Percentiles rank a stretch among this genome's conserved stretches.
Conservation (phyloP, 2,329 filamentous ascomycete genomes). For the Aspergillus ruber region DNA sequence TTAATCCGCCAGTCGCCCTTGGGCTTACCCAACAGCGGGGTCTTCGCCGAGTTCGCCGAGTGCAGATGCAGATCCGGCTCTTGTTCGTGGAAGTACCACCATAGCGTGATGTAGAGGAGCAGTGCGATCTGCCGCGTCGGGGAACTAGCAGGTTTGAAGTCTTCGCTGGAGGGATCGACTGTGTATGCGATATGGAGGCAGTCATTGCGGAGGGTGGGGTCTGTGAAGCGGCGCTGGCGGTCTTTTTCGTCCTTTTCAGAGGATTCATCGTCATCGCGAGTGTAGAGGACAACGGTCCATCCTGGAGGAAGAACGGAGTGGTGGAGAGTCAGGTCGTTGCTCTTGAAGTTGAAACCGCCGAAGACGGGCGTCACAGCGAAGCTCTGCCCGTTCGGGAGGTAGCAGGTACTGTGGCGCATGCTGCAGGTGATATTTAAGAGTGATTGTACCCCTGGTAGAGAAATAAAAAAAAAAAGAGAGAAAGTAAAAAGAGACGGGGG, state of each 20-base stretch:
- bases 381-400: slow-evolving; percentile 81
- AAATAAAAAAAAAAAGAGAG: not conserved
- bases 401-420: slow-evolving; percentile 31
- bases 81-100: slow-evolving; percentile 94
- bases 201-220: slow-evolving; percentile 71
- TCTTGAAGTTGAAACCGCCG: slow-evolving; percentile 85
- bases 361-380: slow-evolving; percentile 80
- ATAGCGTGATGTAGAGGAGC: slow-evolving; percentile 92
- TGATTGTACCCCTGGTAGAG: no score
- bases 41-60: slow-evolving; percentile 57
- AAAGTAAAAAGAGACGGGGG: slow-evolving; percentile 1
- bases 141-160: slow-evolving; percentile 73
- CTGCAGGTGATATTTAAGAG: no score
- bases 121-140: slow-evolving; percentile 86
- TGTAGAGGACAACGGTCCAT: slow-evolving; percentile 84
- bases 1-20: slow-evolving; percentile 80
- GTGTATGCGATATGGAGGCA: slow-evolving; percentile 88
- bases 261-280: slow-evolving; percentile 39
- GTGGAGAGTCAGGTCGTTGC: slow-evolving; percentile 64
- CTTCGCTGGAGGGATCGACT: slow-evolving; percentile 70
- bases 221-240: slow-evolving; percentile 49
- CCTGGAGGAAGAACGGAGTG: slow-evolving; percentile 65
- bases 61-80: slow-evolving; percentile 60
- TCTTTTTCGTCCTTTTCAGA: slow-evolving; percentile 38
- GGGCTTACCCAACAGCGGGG: slow-evolving; percentile 64